A percentile compares a stretch with the other conserved stretches of the same genome.
Conservation (phyloP, 805 yeast genomes). For the Candida hispaniensis region DNA sequence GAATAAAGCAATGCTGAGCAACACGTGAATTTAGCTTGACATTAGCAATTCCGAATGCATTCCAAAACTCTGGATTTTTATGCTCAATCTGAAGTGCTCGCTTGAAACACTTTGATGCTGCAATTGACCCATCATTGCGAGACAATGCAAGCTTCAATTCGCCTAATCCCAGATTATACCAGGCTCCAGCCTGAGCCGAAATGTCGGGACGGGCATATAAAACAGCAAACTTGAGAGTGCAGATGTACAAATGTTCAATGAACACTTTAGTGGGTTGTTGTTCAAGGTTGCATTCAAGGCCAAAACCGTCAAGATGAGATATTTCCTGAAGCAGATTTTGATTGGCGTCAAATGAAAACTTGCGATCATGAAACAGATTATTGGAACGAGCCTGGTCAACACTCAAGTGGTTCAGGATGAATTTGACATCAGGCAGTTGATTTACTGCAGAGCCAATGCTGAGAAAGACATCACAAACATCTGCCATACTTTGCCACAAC, state of each 20-base stretch:
- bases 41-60: slow-evolving; percentile 68
- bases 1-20: slow-evolving; percentile 87
- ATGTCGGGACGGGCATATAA: slow-evolving; percentile 20
- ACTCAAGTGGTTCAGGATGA: slow-evolving; percentile 19
- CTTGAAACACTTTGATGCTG: slow-evolving; percentile 46
- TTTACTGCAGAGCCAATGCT: slow-evolving; percentile 44
- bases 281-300: background rate
- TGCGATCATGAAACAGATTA: slow-evolving; percentile 10
- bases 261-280: too few relatives aligned
- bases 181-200: slow-evolving; percentile 31
- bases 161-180: slow-evolving; percentile 64
- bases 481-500: slow-evolving; percentile 59
- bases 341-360: slow-evolving; percentile 12
- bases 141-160: slow-evolving; percentile 39
- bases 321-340: slow-evolving; percentile 3
- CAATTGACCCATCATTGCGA: slow-evolving; percentile 30
- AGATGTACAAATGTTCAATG: too few relatives aligned
- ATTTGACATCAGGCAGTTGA: slow-evolving; percentile 37
- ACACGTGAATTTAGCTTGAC: slow-evolving; percentile 53
- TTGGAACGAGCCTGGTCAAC: slow-evolving; percentile 5
- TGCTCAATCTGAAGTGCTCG: slow-evolving; percentile 63
- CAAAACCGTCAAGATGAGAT: too few relatives aligned
- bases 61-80: slow-evolving; percentile 66
- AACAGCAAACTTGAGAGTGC: slow-evolving; percentile 16
- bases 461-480: slow-evolving; percentile 44